Percentiles rank a stretch among this genome's conserved stretches.
Conservation (phyloP, 495 filamentous ascomycete genomes). For the Lepraria neglecta region DNA sequence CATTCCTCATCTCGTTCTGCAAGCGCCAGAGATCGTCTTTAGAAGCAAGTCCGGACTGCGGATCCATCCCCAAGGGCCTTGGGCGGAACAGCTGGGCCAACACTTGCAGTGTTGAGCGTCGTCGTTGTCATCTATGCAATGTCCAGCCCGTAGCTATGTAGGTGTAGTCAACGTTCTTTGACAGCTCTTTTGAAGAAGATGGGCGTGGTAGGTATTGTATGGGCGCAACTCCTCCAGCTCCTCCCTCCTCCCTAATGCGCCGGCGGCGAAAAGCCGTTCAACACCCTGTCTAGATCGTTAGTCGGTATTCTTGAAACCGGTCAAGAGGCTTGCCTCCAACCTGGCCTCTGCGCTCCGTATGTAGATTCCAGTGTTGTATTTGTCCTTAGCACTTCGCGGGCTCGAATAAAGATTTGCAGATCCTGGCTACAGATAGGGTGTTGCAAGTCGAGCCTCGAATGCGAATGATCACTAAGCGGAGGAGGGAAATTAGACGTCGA, state of each 20-base stretch:
- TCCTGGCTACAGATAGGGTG: too few species aligned
- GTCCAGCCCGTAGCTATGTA: not conserved
- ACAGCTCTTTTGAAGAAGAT: not conserved
- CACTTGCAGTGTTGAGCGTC: constrained; percentile 12
- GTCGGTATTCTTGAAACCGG: not conserved
- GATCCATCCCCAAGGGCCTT: constrained; percentile 49
- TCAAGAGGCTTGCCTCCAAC: constrained; percentile 11
- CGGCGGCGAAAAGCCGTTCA: constrained; percentile 18
- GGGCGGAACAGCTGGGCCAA: constrained; percentile 10
- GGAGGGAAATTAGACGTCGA: too few species aligned
- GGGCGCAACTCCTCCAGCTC: constrained; percentile 19
- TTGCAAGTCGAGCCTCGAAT: not conserved
- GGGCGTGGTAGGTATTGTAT: not conserved
- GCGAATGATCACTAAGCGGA: not conserved
- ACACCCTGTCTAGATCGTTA: constrained; percentile 6
- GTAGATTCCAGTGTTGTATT: not conserved
- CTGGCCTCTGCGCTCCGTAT: constrained; percentile 6
- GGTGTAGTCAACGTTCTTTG: too few species aligned
- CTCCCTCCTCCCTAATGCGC: constrained; percentile 20
- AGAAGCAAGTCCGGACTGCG: constrained; percentile 56
- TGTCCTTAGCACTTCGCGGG: not conserved
- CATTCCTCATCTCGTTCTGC: constrained; percentile 77
- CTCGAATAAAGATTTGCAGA: not conserved
- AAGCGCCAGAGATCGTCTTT: constrained; percentile 80
- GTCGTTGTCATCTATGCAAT: constrained; percentile 18